A percentile compares a stretch with the other conserved stretches of the same genome.
These are phyloP conservation scores for Aegilops longissima DNA, from an alignment of 176 grass and related monocot genomes.

Conservation along the genomic window DNA sequence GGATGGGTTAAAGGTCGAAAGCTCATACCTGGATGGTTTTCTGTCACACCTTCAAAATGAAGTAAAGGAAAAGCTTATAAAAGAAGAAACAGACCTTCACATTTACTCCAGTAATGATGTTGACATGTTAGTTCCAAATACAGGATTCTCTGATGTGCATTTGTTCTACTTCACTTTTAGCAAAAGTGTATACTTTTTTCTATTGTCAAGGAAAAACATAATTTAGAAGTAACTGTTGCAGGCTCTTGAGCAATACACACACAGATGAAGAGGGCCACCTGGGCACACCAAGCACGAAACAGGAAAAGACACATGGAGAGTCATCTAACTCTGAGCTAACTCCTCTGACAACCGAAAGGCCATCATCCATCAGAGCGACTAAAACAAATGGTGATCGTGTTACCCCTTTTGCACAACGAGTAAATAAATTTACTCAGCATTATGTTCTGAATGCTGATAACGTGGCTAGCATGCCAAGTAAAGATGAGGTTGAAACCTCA, in stretches of 20 bases:
- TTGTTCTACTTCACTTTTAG: constrained; percentile 4
- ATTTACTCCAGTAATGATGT: constrained; percentile 89
- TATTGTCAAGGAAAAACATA: constrained; percentile 34
- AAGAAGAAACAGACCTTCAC: constrained; percentile 79
- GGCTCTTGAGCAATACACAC: constrained; percentile 64
- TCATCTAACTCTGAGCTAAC: constrained; percentile 48
- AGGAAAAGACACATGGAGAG: constrained; percentile 52
- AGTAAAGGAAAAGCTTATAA: constrained; percentile 64
- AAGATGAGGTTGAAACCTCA: constrained; percentile 35
- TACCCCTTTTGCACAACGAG: constrained; percentile 81
- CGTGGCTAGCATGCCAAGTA: constrained; percentile 33
- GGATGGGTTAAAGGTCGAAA: constrained; percentile 68
- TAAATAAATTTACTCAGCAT: constrained; percentile 71
- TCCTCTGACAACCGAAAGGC: constrained; percentile 45
- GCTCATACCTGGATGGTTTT: constrained; percentile 77
- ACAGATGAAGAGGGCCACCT: constrained; percentile 38
- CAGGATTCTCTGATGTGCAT: constrained; percentile 25
- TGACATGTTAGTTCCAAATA: constrained; percentile 73
- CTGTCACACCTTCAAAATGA: constrained; percentile 81
- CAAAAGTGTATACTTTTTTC: neutral
- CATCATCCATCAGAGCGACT: constrained; percentile 54
- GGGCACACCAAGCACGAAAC: constrained; percentile 51
- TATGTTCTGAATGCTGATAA: constrained; percentile 61
- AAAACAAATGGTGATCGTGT: constrained; percentile 58
- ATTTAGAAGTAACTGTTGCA: constrained; percentile 48